Base-by-base conservation (phyloP, 2,329 filamentous ascomycete species). In the Fusarium redolens region DNA sequence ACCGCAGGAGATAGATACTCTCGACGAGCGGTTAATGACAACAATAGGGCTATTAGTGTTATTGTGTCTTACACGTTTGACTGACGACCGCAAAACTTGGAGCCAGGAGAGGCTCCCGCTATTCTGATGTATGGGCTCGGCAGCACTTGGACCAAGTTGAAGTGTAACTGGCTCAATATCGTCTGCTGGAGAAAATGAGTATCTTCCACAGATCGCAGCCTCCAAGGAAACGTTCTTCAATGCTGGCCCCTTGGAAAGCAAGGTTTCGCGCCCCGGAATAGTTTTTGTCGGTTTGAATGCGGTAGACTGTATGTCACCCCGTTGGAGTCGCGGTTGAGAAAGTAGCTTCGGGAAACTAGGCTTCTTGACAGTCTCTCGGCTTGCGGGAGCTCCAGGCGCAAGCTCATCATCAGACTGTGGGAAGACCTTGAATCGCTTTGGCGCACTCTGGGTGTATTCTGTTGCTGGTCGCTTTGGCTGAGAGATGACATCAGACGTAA, bases 351-450 rank as follows among this genome's bases (percentile, higher is more conserved):
- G 64, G 31, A 73, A 75, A 41, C 72, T 74, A 47, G 60, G 5
- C 28, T 57, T 72, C 35, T 73, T 73, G 17, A 20, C 25, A 50
- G 56, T 14, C n/a, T 44, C 41, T 37, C 47, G 45, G n/a, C 43
- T 52, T 33, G 31, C 48, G 41, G 55, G 59, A 30, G 44, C 50
- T 20, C 41, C 47, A 8, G 62, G 35, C 6, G 59, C 71, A 17
- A 82, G 72, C 65, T 82, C 80, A 55, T 82, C 81, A 33, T 80
- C 80, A 4, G 77, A 80, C 1, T 52, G 64, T 25, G 50, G 44
- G 4, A 48, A 31, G 35, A 41, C 22, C 54, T 67, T 72, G 50
- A 58, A 58, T 43, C 74, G 61, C 48, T 75, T 77, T 28, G 65
- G 7, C 20, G 31, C 28, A 40, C 45, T 45, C n/a, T 54, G 57